Percentiles rank a stretch among this genome's conserved stretches.
These are phyloP conservation scores for Dunaliella salina DNA, from an alignment of 163 green algal genomes.

Conservation along the genomic window DNA sequence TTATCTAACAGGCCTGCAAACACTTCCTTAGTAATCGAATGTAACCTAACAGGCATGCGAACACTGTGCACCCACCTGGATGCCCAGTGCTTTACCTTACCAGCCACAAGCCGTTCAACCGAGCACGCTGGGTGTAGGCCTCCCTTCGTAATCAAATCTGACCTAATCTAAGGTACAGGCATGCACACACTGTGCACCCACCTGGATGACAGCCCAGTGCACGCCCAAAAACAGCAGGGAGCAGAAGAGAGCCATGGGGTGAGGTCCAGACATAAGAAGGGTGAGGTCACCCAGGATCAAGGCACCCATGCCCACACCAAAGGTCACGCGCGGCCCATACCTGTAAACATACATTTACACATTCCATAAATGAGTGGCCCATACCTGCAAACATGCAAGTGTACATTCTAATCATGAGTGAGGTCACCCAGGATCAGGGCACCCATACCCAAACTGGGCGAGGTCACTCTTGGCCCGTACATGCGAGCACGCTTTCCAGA, in stretches of 20 bases:
- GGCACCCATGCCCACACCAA: slow-evolving; percentile 47
- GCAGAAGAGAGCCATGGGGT: slow-evolving; percentile 47
- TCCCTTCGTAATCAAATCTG: too few species aligned
- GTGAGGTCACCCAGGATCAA: slow-evolving; percentile 49
- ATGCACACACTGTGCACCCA: slow-evolving; percentile 13
- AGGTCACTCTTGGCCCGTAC: slow-evolving; percentile 39
- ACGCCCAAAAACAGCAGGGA: slow-evolving; percentile 48
- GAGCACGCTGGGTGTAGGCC: too few species aligned
- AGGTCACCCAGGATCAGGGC: slow-evolving; percentile 48
- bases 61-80: too few species aligned
- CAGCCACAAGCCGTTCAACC: too few species aligned
- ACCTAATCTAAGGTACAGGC: background rate
- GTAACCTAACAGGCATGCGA: too few species aligned
- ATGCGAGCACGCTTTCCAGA: too few species aligned
- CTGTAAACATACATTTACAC: slow-evolving; percentile 14
- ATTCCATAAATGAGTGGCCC: too few species aligned
- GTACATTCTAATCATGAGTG: too few species aligned
- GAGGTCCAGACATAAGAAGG: slow-evolving; percentile 35
- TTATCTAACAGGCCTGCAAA: too few species aligned
- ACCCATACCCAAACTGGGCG: slow-evolving; percentile 48
- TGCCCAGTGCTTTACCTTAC: too few species aligned
- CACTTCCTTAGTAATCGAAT: too few species aligned
- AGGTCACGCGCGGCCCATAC: slow-evolving; percentile 39
- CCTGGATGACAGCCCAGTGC: slow-evolving; percentile 48
- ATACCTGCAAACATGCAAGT: too few species aligned